Evolutionary conservation across 2,329 filamentous ascomycete species (phyloP).

Genomic region (Biscogniauxia mediterranea): DNA sequence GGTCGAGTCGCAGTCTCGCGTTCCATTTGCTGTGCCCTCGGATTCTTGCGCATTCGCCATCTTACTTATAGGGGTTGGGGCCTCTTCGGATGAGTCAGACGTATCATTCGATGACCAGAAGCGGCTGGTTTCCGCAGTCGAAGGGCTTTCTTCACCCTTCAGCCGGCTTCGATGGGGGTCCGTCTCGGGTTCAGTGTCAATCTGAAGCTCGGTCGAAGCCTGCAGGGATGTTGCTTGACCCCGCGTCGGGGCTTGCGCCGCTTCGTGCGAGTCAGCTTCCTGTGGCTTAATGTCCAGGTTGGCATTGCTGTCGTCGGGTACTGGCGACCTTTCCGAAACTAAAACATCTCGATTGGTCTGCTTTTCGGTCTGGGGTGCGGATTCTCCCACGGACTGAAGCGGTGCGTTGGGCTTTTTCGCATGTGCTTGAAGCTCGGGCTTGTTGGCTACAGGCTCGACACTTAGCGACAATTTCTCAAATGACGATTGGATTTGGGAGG

Average conservation of each 20-base stretch:
- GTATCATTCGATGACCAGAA: conserved; percentile 4
- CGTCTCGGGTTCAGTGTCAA: background rate
- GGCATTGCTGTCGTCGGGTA: background rate
- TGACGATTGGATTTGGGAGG: conserved; percentile 30
- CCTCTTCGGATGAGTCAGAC: conserved; percentile 8
- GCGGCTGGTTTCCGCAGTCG: conserved; percentile 14
- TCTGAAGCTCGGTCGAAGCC: background rate
- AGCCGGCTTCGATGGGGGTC: background rate
- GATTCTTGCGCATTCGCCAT: conserved; percentile 2
- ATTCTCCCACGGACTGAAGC: conserved; percentile 28
- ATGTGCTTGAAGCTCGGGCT: conserved; percentile 20
- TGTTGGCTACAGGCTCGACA: conserved; percentile 28
- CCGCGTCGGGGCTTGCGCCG: conserved; percentile 1
- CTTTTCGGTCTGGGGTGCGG: conserved; percentile 13
- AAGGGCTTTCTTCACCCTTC: conserved; percentile 16
- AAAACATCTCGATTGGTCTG: conserved; percentile 19
- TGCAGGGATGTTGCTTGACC: conserved; percentile 1
- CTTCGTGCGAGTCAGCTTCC: conserved; percentile 15
- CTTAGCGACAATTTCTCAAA: conserved; percentile 37
- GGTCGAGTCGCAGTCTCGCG: conserved; percentile 11
- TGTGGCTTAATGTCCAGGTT: conserved; percentile 1
- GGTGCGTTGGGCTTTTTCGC: conserved; percentile 20
- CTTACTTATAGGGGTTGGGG: conserved; percentile 11
- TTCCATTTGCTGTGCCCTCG: conserved; percentile 13
- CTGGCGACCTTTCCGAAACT: background rate